These are phyloP conservation scores for Alternaria alternata DNA, from an alignment of 2,329 filamentous ascomycete species.

Conservation along the genomic window DNA sequence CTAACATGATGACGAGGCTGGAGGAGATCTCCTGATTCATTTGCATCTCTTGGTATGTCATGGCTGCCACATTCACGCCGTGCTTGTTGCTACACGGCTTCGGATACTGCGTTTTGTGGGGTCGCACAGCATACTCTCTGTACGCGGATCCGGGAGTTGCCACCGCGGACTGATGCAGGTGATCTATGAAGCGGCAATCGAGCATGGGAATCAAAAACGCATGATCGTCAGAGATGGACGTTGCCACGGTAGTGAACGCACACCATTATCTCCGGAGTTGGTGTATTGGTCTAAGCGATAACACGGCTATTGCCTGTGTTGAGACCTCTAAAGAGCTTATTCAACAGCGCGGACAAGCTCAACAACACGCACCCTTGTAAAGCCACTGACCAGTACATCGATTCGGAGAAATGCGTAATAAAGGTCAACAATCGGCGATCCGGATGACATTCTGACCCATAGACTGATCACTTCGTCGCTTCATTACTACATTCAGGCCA, in stretches of 20 bases:
- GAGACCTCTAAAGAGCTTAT: not conserved
- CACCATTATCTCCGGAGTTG: not conserved
- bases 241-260: not conserved
- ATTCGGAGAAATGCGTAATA: not conserved
- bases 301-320: not conserved
- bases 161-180: not conserved
- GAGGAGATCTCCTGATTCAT: not conserved
- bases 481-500: not conserved
- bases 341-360: not conserved
- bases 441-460: not conserved
- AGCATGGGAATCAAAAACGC: not conserved
- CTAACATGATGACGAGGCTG: not conserved
- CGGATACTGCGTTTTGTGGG: conserved; percentile 2
- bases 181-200: not conserved
- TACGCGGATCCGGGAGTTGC: not conserved
- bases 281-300: not conserved
- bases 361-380: not conserved
- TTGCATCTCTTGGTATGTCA: not conserved
- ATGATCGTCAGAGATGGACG: conserved; percentile 1
- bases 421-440: not conserved
- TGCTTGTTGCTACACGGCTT: conserved; percentile 7
- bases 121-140: conserved; percentile 2
- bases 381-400: not conserved
- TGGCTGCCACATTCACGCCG: not conserved
- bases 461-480: not conserved